Conservation (phyloP, 176 grass and related monocot species). For the Echinochloa phyllopogon region DNA sequence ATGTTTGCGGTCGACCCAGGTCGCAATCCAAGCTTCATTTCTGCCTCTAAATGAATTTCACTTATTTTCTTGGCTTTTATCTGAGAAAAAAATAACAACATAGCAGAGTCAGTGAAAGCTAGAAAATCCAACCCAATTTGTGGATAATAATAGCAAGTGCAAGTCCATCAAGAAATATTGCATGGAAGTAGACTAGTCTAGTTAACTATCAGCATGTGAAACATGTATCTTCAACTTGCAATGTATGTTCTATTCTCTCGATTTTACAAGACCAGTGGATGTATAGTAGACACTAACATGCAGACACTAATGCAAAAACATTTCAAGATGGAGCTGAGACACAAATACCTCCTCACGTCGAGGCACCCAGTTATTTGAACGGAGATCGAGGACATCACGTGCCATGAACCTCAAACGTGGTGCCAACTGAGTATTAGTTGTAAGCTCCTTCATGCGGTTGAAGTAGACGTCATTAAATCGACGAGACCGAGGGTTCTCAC, state of each 20-base stretch:
- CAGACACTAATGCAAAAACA: neutral
- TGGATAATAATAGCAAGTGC: neutral
- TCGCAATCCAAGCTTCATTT: constrained; percentile 72
- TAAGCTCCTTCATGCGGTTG: constrained; percentile 59
- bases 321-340: constrained; percentile 9
- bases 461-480: constrained; percentile 65
- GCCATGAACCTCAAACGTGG: constrained; percentile 65
- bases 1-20: constrained; percentile 53
- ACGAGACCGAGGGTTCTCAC: constrained; percentile 57
- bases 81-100: constrained; percentile 44
- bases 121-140: constrained; percentile 7
- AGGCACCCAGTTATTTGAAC: constrained; percentile 66
- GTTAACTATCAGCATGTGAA: neutral
- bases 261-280: neutral
- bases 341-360: constrained; percentile 66
- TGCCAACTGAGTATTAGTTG: constrained; percentile 50
- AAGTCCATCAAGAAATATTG: neutral
- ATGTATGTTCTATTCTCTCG: neutral
- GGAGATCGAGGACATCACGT: constrained; percentile 59
- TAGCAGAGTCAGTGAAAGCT: neutral
- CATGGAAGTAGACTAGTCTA: neutral
- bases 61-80: constrained; percentile 68
- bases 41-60: constrained; percentile 71
- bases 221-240: neutral
- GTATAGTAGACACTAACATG: neutral